phyloP scores from a whole-genome alignment of 768 basidiomycete species.

The Grammothele lineata region DNA sequence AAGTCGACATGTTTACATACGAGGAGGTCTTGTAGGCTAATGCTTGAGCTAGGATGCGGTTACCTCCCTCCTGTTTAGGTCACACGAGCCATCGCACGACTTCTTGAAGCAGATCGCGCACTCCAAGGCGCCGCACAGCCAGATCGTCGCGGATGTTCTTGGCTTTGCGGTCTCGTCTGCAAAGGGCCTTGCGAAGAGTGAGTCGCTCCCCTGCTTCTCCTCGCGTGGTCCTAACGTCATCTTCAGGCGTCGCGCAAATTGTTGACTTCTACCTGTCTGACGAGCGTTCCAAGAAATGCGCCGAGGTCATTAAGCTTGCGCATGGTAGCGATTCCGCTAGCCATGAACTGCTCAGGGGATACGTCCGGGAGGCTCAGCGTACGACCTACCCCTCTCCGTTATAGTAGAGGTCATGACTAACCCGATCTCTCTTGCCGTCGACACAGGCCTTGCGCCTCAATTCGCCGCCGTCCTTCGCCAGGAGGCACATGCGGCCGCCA shows the following conservation, averaged over 20 bases:
- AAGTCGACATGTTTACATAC: background rate
- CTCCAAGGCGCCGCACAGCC: slow-evolving; percentile 35
- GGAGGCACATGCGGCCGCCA: slow-evolving; percentile 28
- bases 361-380: slow-evolving; percentile 51
- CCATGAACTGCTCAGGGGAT: slow-evolving; percentile 38
- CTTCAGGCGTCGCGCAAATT: slow-evolving; percentile 33
- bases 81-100: slow-evolving; percentile 32
- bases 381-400: background rate
- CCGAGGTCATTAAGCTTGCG: slow-evolving; percentile 34
- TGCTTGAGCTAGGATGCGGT: background rate
- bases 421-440: slow-evolving; percentile 7
- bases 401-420: background rate
- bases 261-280: slow-evolving; percentile 52
- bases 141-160: slow-evolving; percentile 40
- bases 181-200: slow-evolving; percentile 44
- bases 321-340: slow-evolving; percentile 29
- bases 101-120: slow-evolving; percentile 35
- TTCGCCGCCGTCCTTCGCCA: slow-evolving; percentile 34
- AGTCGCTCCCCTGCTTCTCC: background rate
- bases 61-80: slow-evolving; percentile 1
- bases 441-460: slow-evolving; percentile 36
- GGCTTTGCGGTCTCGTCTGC: slow-evolving; percentile 45
- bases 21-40: too few species aligned
- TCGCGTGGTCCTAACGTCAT: background rate
- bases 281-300: slow-evolving; percentile 33